Evolutionary conservation across 192 early-diverging fungal species (phyloP).

Genomic region (Backusella mclennaniae): DNA sequence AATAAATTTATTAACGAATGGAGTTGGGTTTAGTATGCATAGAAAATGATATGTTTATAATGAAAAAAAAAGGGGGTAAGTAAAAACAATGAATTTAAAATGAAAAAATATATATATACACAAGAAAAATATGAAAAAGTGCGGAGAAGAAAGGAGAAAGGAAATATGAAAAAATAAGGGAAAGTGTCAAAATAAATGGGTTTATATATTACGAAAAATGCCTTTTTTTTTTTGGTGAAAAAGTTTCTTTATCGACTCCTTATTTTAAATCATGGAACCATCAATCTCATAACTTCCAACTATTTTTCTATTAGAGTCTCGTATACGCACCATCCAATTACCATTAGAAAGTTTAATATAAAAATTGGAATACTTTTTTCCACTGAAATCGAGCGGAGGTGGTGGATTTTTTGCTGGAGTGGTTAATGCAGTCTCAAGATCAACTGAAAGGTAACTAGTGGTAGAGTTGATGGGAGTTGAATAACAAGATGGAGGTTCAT

Average conservation of each 20-base stretch:
- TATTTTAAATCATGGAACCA: conserved; percentile 27
- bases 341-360: conserved; percentile 37
- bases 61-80: not conserved
- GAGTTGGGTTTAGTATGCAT: not conserved
- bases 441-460: not conserved
- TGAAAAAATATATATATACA: not conserved
- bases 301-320: conserved; percentile 32
- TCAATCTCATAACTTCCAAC: conserved; percentile 32
- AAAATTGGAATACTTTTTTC: conserved; percentile 34
- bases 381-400: not conserved
- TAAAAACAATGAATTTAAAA: not conserved
- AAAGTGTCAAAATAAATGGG: not conserved
- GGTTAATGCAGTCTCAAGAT: conserved; percentile 5
- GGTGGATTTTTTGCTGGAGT: not conserved
- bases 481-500: not conserved
- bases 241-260: not conserved
- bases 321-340: conserved; percentile 30
- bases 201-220: not conserved
- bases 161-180: not conserved
- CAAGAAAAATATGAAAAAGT: not conserved
- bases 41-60: not conserved
- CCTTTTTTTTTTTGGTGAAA: not conserved
- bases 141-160: not conserved
- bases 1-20: not conserved
- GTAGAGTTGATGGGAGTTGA: not conserved